Evolutionary conservation across 78 protist species (phyloP), one percentile per base, ranked within the genome.

Genomic region (Chrysochromulina tobinii): DNA sequence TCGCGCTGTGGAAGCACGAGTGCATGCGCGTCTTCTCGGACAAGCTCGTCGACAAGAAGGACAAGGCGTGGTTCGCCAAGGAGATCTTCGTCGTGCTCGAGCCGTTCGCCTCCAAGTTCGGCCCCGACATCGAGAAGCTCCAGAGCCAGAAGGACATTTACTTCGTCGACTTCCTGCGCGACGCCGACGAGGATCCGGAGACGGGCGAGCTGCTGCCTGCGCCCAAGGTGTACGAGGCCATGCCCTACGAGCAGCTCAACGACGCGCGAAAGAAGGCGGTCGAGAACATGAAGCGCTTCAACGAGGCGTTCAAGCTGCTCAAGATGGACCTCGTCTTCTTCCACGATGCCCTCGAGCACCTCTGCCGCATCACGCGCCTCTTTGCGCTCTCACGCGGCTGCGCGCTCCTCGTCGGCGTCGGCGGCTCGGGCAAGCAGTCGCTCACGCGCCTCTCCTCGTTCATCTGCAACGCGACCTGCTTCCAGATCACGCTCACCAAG

Each of bases 371-470:
- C 87, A 55, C 89, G 38, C 93, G 98, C 9, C 66, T 95, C 79
- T 21, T 97, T 27, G 3, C 86, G 27, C n/a, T 61, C 57, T 93
- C 94, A 5, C 91, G 96, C 20, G 98, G 98, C 20, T 64, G 90
- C 77, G 94, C 95, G 38, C 94, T 97, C 23, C 84, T 97, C 61
- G 97, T 97, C 6, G 98, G 98, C 27, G 95, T 94, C n/a, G 97
- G 97, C 21, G 98, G 98, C 9, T 91, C 94, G 0, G 98, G 98
- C 27, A 94, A 94, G 81, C 97, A 97, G 90, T 90, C 96, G 17
- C 87, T 97, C 66, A 97, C 97, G 21, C 86, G 93, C 6, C 95
- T 97, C 20, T 95, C 97, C 17, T 48, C 98, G 3, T 95, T 58
- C 94, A 94, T 96, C 55, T 90, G 89, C 7, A 94, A 97, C 20